Evolutionary conservation across 257 asterid genomes (phyloP), one percentile per base, ranked within the genome.

Genomic region (Lithospermum erythrorhizon): DNA sequence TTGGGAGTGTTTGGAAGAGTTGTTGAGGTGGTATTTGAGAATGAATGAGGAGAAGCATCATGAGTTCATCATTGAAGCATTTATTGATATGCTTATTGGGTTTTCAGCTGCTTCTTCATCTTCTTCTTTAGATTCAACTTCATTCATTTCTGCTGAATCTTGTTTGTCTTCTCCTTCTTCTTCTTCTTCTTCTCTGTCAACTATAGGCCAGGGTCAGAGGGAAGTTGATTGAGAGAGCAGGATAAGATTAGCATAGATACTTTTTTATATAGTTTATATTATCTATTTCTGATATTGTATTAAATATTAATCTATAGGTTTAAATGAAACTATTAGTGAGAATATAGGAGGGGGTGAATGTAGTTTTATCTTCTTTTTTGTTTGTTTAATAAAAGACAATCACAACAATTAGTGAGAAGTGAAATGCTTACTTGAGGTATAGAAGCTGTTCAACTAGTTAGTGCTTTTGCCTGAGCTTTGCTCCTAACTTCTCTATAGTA

Each of bases 1-100:
- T 41, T 75, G 89, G 82, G 77, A 70, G 2, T 58, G 51, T 9
- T 58, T 85, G 53, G 87, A 83, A 66, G 84, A 75, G 18, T 68
- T 83, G 18, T 58, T 85, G 47, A 47, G 70, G 52, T 79, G 77
- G 23, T 85, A 78, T 66, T 76, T 85, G n/a, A 72, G 63, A 24
- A 71, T 79, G 17, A 85, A 85, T 57, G 68, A 48, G 49, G 70
- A 67, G 49, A 27, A 54, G 23, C 75, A 64, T 41, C 90, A 83
- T 41, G 83, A 18, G 37, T 56, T 14, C 20, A 56, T 56, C 11
- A 30, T 56, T 56, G 37, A 18, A 10, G 60, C 60, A 9, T 56
- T 56, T 24, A 30, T 56, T 24, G 60, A 56, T 30, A 15, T 56
- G 37, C 30, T 56, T 8, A 30, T 56, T 23, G 37, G 11, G 27